A percentile compares a stretch with the other conserved stretches of the same genome.
Conservation (phyloP, 148 eudicot genomes). For the Silene uniflora region DNA sequence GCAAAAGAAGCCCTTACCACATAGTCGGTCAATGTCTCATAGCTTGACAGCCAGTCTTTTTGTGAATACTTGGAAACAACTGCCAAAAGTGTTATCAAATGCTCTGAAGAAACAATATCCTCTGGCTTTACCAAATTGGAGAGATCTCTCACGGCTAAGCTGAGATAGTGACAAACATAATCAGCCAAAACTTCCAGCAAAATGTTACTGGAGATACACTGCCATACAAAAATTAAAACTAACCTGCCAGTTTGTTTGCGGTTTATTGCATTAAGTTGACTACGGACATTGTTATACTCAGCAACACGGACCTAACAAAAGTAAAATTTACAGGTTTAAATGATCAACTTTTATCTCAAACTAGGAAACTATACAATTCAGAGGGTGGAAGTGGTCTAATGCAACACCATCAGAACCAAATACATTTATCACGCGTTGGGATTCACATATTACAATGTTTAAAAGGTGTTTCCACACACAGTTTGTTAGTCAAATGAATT, state of each 20-base stretch:
- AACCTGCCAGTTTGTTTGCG: conserved; percentile 98
- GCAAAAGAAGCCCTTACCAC: conserved; percentile 49
- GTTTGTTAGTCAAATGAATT: neutral
- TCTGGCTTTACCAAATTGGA: conserved; percentile 89
- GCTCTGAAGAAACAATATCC: conserved; percentile 74
- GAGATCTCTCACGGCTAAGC: conserved; percentile 93
- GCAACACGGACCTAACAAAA: conserved; percentile 78
- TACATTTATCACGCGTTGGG: neutral
- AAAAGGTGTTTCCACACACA: neutral
- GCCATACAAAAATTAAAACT: neutral
- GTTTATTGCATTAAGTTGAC: conserved; percentile 94
- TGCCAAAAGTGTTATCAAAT: conserved; percentile 81
- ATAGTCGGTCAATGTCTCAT: conserved; percentile 80
- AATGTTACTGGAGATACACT: neutral
- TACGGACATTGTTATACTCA: conserved; percentile 90
- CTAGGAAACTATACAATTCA: neutral
- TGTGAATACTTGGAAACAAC: conserved; percentile 89
- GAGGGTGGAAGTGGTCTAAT: neutral
- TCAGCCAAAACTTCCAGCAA: conserved; percentile 19
- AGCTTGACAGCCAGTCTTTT: conserved; percentile 94
- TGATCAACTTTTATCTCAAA: neutral
- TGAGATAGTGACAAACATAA: conserved; percentile 35
- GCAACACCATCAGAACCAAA: neutral
- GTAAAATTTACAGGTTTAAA: neutral
- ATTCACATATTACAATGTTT: neutral